Conservation (phyloP, 2,329 filamentous ascomycete species). For the Cladophialophora chaetospira region DNA sequence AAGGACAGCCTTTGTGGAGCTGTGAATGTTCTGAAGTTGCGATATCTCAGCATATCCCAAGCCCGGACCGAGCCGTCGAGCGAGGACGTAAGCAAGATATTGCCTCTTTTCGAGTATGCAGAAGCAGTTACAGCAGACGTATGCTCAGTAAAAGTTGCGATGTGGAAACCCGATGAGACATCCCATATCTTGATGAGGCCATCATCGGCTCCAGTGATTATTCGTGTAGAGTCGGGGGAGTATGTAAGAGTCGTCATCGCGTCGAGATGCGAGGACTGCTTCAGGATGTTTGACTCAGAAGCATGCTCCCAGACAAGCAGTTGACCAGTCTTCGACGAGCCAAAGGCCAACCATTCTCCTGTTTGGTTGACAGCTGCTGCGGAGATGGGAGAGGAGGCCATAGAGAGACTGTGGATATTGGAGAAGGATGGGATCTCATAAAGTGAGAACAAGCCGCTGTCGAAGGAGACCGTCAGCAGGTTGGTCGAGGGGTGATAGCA, state of each 20-base stretch:
- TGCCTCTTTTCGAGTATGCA: constrained; percentile 92
- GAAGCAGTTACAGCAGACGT: constrained; percentile 89
- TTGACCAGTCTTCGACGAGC: constrained; percentile 91
- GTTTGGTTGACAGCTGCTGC: constrained; percentile 91
- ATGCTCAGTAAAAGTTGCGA: constrained; percentile 97
- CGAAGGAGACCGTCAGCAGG: constrained; percentile 94
- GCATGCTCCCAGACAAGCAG: constrained; percentile 99
- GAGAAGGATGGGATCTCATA: constrained; percentile 97
- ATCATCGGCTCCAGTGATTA: constrained; percentile 93
- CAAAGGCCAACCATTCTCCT: constrained; percentile 96
- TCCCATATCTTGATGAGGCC: constrained; percentile 99
- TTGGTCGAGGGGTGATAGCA: constrained; percentile 83
- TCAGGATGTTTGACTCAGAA: constrained; percentile 96
- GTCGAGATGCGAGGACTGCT: constrained; percentile 97
- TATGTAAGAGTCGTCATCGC: constrained; percentile 92
- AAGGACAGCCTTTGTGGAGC: constrained; percentile 89
- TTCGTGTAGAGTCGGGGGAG: constrained; percentile 87
- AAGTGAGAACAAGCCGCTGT: constrained; percentile 87
- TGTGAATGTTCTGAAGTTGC: constrained; percentile 97
- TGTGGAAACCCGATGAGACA: constrained; percentile 91
- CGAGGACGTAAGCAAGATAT: constrained; percentile 92
- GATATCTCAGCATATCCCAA: constrained; percentile 93
- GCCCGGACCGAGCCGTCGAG: constrained; percentile 91
- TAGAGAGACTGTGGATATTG: constrained; percentile 85
- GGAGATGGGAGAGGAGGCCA: constrained; percentile 96